phyloP scores from a whole-genome alignment of 441 rosid genomes.

The Euphorbia schlechtendalii region DNA sequence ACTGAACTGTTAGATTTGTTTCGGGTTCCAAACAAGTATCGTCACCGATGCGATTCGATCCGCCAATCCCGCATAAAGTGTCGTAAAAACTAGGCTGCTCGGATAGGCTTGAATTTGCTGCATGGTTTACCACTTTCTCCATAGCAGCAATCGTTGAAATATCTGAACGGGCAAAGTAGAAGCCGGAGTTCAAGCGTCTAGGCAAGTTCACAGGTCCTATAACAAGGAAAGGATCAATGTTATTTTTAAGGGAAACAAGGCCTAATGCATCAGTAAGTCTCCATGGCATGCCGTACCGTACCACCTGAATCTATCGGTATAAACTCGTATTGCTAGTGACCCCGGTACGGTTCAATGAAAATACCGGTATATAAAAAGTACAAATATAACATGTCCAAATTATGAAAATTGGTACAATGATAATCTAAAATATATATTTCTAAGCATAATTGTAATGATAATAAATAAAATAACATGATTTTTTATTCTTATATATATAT shows the following conservation, averaged over 20 bases:
- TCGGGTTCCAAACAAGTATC: conserved; percentile 62
- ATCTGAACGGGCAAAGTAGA: conserved; percentile 70
- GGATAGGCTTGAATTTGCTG: conserved; percentile 61
- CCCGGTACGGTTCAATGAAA: too few relatives aligned
- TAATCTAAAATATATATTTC: too few relatives aligned
- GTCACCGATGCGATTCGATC: conserved; percentile 49
- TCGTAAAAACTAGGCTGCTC: conserved; percentile 98
- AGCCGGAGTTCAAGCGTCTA: conserved; percentile 88
- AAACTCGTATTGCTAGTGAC: too few relatives aligned
- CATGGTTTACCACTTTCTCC: conserved; percentile 87
- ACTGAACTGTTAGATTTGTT: conserved; percentile 60
- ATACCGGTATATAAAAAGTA: too few relatives aligned
- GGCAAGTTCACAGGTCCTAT: conserved; percentile 83
- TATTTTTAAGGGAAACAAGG: neutral
- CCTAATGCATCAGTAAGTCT: too few relatives aligned
- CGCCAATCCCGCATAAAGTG: conserved; percentile 86
- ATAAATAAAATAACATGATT: too few relatives aligned
- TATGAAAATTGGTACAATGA: too few relatives aligned
- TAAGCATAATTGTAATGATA: too few relatives aligned
- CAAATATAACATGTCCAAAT: too few relatives aligned
- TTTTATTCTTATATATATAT: too few relatives aligned
- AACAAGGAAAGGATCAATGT: neutral
- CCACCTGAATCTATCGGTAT: too few relatives aligned
- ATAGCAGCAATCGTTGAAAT: conserved; percentile 56
- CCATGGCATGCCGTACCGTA: too few relatives aligned